Percentiles rank a stretch among this genome's conserved stretches.
phyloP scores from a whole-genome alignment of 805 yeast species.

The Myxozyma udenii region DNA sequence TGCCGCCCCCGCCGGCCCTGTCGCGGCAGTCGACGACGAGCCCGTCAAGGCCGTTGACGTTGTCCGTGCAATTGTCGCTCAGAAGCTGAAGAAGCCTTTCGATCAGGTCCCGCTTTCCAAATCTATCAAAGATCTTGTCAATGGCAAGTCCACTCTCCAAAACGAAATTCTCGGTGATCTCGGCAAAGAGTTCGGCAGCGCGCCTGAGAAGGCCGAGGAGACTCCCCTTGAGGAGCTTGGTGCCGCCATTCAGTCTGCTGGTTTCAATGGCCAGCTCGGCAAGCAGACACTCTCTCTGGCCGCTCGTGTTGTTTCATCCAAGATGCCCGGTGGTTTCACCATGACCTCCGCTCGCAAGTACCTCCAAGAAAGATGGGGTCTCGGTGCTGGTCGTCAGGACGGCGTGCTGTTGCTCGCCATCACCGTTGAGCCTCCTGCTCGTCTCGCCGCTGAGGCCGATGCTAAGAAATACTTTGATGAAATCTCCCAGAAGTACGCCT shows the following conservation, averaged over 20 bases:
- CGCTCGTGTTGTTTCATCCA: slow-evolving; percentile 88
- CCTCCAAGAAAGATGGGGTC: slow-evolving; percentile 87
- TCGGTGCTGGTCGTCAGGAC: slow-evolving; percentile 92
- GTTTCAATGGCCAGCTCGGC: slow-evolving; percentile 81
- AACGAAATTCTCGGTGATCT: slow-evolving; percentile 98
- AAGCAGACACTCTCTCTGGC: slow-evolving; percentile 87
- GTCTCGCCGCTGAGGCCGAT: slow-evolving; percentile 81
- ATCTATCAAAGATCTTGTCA: slow-evolving; percentile 94
- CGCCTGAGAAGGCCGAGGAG: slow-evolving; percentile 99
- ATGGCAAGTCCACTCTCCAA: slow-evolving; percentile 98
- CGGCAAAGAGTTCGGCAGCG: slow-evolving; percentile 96
- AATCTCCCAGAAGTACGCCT: slow-evolving; percentile 79
- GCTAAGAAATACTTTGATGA: slow-evolving; percentile 88
- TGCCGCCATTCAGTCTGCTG: slow-evolving; percentile 84
- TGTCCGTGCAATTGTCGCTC: slow-evolving; percentile 88
- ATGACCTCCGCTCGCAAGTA: slow-evolving; percentile 89
- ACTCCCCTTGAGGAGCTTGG: slow-evolving; percentile 95
- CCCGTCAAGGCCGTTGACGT: slow-evolving; percentile 82
- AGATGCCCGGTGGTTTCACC: slow-evolving; percentile 99
- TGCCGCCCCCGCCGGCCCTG: slow-evolving; percentile 75
- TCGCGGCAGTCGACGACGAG: slow-evolving; percentile 78
- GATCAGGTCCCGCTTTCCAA: slow-evolving; percentile 83
- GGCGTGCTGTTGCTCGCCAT: slow-evolving; percentile 77
- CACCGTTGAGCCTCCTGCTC: slow-evolving; percentile 84
- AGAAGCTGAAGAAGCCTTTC: slow-evolving; percentile 86